phyloP scores from a whole-genome alignment of 768 basidiomycete species.

The Leccinellum albellum region DNA sequence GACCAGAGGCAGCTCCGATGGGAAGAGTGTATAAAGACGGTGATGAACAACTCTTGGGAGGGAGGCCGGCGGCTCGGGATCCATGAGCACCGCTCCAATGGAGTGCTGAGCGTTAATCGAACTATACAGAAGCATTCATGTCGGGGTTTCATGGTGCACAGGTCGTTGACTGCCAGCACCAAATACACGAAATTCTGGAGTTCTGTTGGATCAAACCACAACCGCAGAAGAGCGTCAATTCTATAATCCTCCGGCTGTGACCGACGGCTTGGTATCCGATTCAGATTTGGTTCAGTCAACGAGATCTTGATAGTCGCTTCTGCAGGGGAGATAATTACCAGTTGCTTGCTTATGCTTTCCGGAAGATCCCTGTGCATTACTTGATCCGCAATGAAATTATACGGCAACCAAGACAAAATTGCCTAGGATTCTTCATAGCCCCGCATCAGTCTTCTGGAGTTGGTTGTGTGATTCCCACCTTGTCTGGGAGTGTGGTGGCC shows the following conservation, averaged over 20 bases:
- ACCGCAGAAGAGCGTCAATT: neutral
- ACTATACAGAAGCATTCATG: neutral
- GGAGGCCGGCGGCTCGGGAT: conserved; percentile 28
- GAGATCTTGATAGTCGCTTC: neutral
- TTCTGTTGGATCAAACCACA: neutral
- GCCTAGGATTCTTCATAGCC: neutral
- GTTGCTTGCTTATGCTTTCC: neutral
- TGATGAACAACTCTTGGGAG: conserved; percentile 27
- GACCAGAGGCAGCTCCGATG: conserved; percentile 39
- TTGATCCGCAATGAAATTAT: conserved; percentile 2
- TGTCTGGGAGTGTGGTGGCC: conserved; percentile 34
- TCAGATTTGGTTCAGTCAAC: neutral
- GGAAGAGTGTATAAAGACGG: conserved; percentile 53
- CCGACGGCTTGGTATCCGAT: neutral
- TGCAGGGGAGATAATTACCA: neutral
- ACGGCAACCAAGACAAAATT: neutral
- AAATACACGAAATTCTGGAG: conserved; percentile 2
- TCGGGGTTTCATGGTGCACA: neutral
- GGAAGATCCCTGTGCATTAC: neutral
- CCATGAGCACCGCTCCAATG: neutral
- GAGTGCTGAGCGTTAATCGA: neutral
- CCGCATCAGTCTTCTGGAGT: conserved; percentile 18
- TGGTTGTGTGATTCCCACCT: conserved; percentile 20
- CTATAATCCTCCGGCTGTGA: neutral
- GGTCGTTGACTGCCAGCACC: neutral